Base-by-base conservation (phyloP, 345 rosid species). In the Jatropha curcas region DNA sequence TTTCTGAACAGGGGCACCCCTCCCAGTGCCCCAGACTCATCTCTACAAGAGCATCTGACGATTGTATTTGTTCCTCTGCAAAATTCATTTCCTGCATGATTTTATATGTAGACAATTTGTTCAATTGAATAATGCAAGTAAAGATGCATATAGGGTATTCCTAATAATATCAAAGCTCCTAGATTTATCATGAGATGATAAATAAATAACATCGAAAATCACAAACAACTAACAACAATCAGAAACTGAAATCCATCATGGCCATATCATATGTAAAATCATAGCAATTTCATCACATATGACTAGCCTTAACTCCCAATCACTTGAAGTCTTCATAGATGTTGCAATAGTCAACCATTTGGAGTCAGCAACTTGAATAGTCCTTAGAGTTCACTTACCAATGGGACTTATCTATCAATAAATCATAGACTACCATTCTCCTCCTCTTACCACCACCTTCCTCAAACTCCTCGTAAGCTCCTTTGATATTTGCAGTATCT, bases 1-100 rank as follows among this genome's bases (percentile, higher is more conserved):
- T 80, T 73, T 90, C 95, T 53, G 92, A 84, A 50, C 61, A 67
- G 31, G 75, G 82, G 77, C 92, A 86, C 33, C 98, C 93, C 80
- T 92, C 97, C 98, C 97, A 90, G 2, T 84, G 86, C 35, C 98
- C 97, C 66, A 89, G 53, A 72, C 90, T 94, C 92, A 92, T 86
- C 78, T 94, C 98, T 19, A 67, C 28, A 30, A 94, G 76, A 0
- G 89, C 92, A 67, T 94, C 98, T 1, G 90, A 85, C 51, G 84
- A 82, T 65, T 86, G 96, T 76, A 94, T 84, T 59, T 85, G 91
- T 62, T 84, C 93, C 74, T 81, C 88, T 3, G 84, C 80, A 72
- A 90, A 87, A 87, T 82, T 84, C 88, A 92, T 90, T 80, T 90
- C 98, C 98, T 92, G 86, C 74, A 84, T 45, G 37, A 82, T 74